Evolutionary conservation across 768 basidiomycete genomes (phyloP), one percentile per base, ranked within the genome.

Genomic region (Chlorophyllum brunneum): DNA sequence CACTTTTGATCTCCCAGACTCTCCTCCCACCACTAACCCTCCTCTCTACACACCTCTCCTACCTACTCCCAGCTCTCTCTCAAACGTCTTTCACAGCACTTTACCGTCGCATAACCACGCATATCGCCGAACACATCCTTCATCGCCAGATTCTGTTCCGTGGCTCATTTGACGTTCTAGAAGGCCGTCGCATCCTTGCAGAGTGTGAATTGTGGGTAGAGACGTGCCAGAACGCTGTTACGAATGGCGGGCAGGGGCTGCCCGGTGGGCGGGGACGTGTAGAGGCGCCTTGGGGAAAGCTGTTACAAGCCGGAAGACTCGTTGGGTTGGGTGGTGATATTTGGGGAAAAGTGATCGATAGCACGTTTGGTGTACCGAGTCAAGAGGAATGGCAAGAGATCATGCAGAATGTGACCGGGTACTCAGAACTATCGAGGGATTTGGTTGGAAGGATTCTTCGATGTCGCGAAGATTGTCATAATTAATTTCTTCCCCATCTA

Each of bases 141-240:
- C 90, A 94, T 57, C 86, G 94, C 11, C 82, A 87, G 54, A 82
- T 97, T 48, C 65, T 87, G 33, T 89, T 88, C 62, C 83, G 91
- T 37, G 85, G 90, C 0, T 80, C 80, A 54, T 78, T 94, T 51
- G 73, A 77, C 27, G 65, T 76, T 2, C 61, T 65, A 6, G 86
- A 91, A 49, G 89, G 86, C 4, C 76, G 73, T 54, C 69, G 71
- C 18, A 75, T 95, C 18, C 72, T 72, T 18, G 78, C 79, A 1
- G 94, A 98, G 66, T 83, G 81, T 71, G 78, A 84, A 61, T 75
- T 92, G 42, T 93, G 94, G 93, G 76, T 86, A 4, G 87, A 91
- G 67, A 86, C 88, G 5, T 89, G 84, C 54, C 78, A 81, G 23
- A 67, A 71, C 18, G 85, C 82, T 2, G 67, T 92, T 33, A 70